Base-by-base conservation (phyloP, 2,329 filamentous ascomycete genomes). In the Stagonosporopsis vannaccii region DNA sequence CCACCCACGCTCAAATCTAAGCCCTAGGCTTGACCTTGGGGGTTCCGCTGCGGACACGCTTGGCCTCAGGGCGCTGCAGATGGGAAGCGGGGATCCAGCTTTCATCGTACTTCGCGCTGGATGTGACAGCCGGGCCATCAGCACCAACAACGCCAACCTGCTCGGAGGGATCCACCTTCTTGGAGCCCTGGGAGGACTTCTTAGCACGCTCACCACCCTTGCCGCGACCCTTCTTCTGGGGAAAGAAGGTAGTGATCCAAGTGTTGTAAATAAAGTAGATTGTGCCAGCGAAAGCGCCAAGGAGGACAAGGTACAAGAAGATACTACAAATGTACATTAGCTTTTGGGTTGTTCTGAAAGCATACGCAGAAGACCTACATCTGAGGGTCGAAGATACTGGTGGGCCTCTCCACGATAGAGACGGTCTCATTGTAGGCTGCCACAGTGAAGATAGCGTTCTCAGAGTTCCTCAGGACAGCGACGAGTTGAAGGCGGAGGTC, bases 261-360 rank as follows among this genome's bases (percentile, higher is more conserved):
- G 94, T 96, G 82, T 90, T 95, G 86, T 99, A 99, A 81, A 97
- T 92, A 79, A 97, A 97, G 87, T 94, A 97, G 75, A 90, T 86
- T 50, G 89, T 92, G 60, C 90, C 92, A 63, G 80, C 87, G 75
- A 96, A 96, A 61, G 84, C 85, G 60, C 84, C 88, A 50, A 89
- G 82, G 68, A 99, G 90, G 82, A 98, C 88, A 75, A 97, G 84
- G 83, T 98, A 98, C 61, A 99, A 87, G 87, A 99, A 99, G 81
- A 98, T 92, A 75, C 95, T 98, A 23, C 43, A 40, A 19, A 40
- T 12, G 40, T 39, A 36, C 13, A 50, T 70, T 60, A 68, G 64
- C 49, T 26, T 46, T 40, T 45, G 46, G n/a, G 17, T 22, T 9
- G 3, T 7, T 20, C 3, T 12, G 25, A 15, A 5, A 25, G 35